Conservation (phyloP, 768 basidiomycete genomes). For the Ramaria rubella region DNA sequence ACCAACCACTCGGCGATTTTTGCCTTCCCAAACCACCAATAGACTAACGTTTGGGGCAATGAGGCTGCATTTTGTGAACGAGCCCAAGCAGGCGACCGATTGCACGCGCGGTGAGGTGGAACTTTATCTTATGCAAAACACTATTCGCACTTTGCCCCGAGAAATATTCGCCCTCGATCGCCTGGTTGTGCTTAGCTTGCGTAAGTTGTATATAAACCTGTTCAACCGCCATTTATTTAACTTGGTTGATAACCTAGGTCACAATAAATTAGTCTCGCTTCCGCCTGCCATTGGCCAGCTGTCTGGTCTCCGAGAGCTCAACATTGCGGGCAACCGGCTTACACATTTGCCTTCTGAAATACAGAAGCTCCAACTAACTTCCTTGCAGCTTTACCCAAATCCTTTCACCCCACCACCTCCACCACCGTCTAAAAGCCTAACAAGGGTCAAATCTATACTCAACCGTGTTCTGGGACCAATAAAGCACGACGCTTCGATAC, state of each 20-base stretch:
- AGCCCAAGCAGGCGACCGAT: slow-evolving; percentile 27
- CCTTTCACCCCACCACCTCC: slow-evolving; percentile 42
- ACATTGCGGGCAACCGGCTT: slow-evolving; percentile 54
- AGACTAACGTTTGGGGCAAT: not conserved
- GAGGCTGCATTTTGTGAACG: slow-evolving; percentile 22
- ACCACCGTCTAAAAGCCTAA: not conserved
- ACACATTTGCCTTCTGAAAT: slow-evolving; percentile 61
- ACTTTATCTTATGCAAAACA: slow-evolving; percentile 51
- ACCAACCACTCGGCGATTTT: slow-evolving; percentile 12
- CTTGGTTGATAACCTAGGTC: slow-evolving; percentile 35
- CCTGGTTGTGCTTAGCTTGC: slow-evolving; percentile 55
- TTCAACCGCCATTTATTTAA: not conserved
- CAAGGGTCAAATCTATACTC: not conserved
- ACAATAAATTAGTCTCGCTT: slow-evolving; percentile 47
- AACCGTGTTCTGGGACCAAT: not conserved
- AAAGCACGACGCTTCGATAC: not conserved
- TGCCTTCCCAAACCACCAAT: slow-evolving; percentile 14
- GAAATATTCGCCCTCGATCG: slow-evolving; percentile 52
- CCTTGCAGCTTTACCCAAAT: slow-evolving; percentile 49
- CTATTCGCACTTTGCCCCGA: slow-evolving; percentile 45
- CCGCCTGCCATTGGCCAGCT: slow-evolving; percentile 59
- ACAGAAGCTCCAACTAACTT: slow-evolving; percentile 44
- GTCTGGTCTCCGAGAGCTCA: slow-evolving; percentile 49
- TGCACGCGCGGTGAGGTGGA: slow-evolving; percentile 36
- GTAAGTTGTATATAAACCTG: slow-evolving; percentile 35